Evolutionary conservation across 331 rosid genomes (phyloP).

Genomic region (Saraca asoca): DNA sequence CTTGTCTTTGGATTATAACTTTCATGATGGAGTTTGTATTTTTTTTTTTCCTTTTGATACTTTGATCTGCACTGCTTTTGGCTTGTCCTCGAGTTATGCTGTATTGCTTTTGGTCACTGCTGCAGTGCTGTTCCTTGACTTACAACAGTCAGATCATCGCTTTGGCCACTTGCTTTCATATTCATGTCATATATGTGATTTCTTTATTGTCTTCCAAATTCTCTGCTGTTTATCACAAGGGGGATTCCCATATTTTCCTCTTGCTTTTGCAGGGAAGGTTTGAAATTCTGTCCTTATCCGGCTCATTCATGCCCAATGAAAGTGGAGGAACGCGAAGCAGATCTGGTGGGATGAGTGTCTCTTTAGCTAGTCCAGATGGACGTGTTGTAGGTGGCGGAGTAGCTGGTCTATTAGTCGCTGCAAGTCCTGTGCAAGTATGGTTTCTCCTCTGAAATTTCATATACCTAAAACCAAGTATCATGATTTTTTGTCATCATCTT

Average conservation of each 20-base stretch:
- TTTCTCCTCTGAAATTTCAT: not conserved
- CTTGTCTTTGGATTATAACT: not conserved
- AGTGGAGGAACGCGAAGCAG: slow-evolving; percentile 91
- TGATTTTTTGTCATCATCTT: not conserved
- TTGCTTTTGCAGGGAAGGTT: slow-evolving; percentile 77
- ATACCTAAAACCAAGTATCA: not conserved
- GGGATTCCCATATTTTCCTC: slow-evolving; percentile 19
- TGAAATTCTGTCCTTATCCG: slow-evolving; percentile 85
- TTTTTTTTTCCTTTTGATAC: not conserved
- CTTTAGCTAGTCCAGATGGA: slow-evolving; percentile 93
- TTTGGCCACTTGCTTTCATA: not conserved
- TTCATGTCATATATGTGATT: slow-evolving; percentile 23
- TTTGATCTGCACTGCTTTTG: not conserved
- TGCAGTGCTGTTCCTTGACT: not conserved
- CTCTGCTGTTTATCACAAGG: not conserved
- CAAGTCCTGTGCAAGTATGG: slow-evolving; percentile 87
- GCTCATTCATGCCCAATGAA: slow-evolving; percentile 92
- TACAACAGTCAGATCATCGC: slow-evolving; percentile 5
- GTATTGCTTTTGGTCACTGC: not conserved
- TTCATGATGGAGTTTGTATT: too few relatives aligned
- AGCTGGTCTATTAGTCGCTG: slow-evolving; percentile 92
- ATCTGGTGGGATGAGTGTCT: slow-evolving; percentile 97
- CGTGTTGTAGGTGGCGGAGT: slow-evolving; percentile 98
- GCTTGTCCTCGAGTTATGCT: not conserved
- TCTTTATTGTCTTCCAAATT: slow-evolving; percentile 11